Evolutionary conservation across 1,284 basidiomycete species (phyloP).

Genomic region (Cystobasidiaceae sp.): DNA sequence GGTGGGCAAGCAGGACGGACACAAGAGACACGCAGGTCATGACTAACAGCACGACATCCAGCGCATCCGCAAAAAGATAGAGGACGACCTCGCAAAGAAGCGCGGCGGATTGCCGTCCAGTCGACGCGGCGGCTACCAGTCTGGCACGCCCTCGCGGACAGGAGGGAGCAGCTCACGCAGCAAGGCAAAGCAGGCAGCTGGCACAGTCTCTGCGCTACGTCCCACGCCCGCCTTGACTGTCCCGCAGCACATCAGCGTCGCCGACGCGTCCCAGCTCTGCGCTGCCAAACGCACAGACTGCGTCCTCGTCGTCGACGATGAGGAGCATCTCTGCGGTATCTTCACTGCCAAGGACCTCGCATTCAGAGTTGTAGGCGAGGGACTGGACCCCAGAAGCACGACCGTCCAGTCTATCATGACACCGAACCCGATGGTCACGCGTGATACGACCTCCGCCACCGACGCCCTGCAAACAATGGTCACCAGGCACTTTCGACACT

Average conservation of each 20-base stretch:
- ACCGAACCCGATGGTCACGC: slow-evolving; percentile 95
- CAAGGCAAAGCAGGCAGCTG: slow-evolving; percentile 56
- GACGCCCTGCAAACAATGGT: slow-evolving; percentile 99
- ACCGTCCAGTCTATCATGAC: slow-evolving; percentile 97
- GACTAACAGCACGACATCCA: background rate
- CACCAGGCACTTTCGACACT: slow-evolving; percentile 87
- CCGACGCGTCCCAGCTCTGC: slow-evolving; percentile 96
- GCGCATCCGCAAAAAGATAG: slow-evolving; percentile 91
- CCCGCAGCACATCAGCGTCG: slow-evolving; percentile 91
- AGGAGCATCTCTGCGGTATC: slow-evolving; percentile 96
- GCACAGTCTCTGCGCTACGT: slow-evolving; percentile 93
- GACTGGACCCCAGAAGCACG: slow-evolving; percentile 87
- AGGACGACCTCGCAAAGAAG: slow-evolving; percentile 87
- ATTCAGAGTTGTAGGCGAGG: slow-evolving; percentile 93
- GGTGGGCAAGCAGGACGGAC: background rate
- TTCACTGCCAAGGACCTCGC: slow-evolving; percentile 99
- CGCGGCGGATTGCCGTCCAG: slow-evolving; percentile 54
- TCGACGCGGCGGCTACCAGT: slow-evolving; percentile 38
- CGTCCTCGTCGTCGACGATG: slow-evolving; percentile 98
- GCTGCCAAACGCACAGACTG: slow-evolving; percentile 98
- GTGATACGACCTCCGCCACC: slow-evolving; percentile 95
- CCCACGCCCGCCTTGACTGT: slow-evolving; percentile 95
- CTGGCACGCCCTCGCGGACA: slow-evolving; percentile 35
- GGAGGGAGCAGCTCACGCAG: slow-evolving; percentile 18
- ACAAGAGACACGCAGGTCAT: background rate